Conservation (phyloP, 345 rosid genomes). For the Lepidium didymum region DNA sequence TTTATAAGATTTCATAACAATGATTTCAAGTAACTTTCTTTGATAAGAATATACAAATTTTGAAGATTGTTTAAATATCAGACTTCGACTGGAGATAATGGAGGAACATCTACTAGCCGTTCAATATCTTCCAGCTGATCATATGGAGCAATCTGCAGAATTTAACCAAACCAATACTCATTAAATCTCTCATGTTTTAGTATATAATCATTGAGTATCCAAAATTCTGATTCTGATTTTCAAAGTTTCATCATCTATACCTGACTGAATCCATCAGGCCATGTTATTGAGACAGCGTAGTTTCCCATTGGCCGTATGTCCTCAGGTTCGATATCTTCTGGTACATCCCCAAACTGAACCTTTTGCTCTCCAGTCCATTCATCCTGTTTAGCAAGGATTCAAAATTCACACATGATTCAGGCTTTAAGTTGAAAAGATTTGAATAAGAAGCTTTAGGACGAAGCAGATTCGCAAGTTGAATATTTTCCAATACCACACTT, state of each 20-base stretch:
- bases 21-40: background rate
- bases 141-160: slow-evolving; percentile 87
- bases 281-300: slow-evolving; percentile 89
- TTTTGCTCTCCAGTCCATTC: slow-evolving; percentile 96
- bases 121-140: slow-evolving; percentile 81
- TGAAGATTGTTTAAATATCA: background rate
- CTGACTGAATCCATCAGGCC: slow-evolving; percentile 97
- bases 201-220: background rate
- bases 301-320: slow-evolving; percentile 95
- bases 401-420: background rate
- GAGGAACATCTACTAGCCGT: slow-evolving; percentile 61
- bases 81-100: slow-evolving; percentile 32
- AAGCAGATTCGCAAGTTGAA: background rate
- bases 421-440: background rate
- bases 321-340: slow-evolving; percentile 83
- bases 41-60: slow-evolving; percentile 18
- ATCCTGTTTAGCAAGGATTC: slow-evolving; percentile 39
- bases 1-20: background rate
- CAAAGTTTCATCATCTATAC: slow-evolving; percentile 26
- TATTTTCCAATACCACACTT: slow-evolving; percentile 62
- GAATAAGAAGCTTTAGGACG: background rate
- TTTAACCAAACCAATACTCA: background rate
- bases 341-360: slow-evolving; percentile 60
- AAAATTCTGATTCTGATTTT: background rate
- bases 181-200: background rate